Evolutionary conservation across 2,329 filamentous ascomycete species (phyloP), one percentile per base, ranked within the genome.

Genomic region (Pseudocercospora fuligena): DNA sequence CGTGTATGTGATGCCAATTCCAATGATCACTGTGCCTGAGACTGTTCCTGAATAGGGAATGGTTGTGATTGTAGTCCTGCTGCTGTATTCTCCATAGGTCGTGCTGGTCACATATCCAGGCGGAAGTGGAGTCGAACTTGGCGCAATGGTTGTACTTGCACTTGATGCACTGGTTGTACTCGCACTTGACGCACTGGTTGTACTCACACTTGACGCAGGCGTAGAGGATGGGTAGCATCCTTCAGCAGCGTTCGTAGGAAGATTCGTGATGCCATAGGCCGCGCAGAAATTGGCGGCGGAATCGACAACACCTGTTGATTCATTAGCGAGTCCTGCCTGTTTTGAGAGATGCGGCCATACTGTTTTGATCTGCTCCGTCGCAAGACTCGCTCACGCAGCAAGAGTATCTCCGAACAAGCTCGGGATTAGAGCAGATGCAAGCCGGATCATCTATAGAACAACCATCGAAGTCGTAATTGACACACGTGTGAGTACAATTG

Each of bases 1-100:
- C 27, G 56, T 59, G 29, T 23, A 23, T 19, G 56, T 59, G 12
- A 59, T 59, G 9, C 25, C 25, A 3, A 40, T 9, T 12, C 56
- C 56, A 7, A 59, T 59, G 16, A 59, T 40, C 7, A 59, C 56
- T 6, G 56, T 59, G 16, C 19, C 56, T 7, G 56, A 59, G 16
- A 59, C 33, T 16, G 27, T 59, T 16, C 29, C 29, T 23, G 56
- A 31, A n/a, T 40, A 59, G 5, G 56, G 56, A 7, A 59, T 59
- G 21, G 33, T 59, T 9, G 56, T 59, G 16, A 59, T 33, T 33
- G 56, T 59, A 3, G 56, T 59, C 14, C 27, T 59, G 8, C 25
- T 23, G 14, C 25, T 5, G n/a, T 59, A 59, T 2, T 33, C 29
- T 33, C 56, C 56, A 36, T 59, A 59, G 1, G 56, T 59, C 8